These are phyloP conservation scores for Chaetomium globosum DNA, from an alignment of 2,329 filamentous ascomycete genomes.

Conservation along the genomic window DNA sequence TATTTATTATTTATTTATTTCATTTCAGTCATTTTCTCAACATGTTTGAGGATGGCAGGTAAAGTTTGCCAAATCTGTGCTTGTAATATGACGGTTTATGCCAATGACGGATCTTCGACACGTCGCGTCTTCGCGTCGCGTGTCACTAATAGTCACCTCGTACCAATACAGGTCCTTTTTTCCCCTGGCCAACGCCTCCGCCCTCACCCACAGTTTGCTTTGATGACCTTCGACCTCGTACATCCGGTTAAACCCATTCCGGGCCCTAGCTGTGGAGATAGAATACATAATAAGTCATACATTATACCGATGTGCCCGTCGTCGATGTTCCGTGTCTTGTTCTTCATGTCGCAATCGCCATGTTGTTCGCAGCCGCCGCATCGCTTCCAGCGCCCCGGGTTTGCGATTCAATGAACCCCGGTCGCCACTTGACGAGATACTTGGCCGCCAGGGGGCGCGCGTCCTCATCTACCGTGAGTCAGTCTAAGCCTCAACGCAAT, in stretches of 20 bases:
- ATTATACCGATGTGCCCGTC: neutral
- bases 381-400: constrained; percentile 27
- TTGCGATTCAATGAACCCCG: constrained; percentile 52
- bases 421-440: constrained; percentile 64
- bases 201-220: neutral
- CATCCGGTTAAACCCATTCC: neutral
- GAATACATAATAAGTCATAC: constrained; percentile 11
- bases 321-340: too few relatives aligned
- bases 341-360: constrained; percentile 26
- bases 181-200: neutral
- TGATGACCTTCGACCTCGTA: neutral
- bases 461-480: constrained; percentile 57
- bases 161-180: neutral
- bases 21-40: neutral
- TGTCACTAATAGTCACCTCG: neutral
- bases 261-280: neutral
- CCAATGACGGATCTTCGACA: neutral
- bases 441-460: constrained; percentile 64
- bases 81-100: constrained; percentile 15
- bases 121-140: constrained; percentile 19
- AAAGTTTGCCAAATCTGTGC: neutral
- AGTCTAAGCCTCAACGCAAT: neutral
- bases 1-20: neutral
- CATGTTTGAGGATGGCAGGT: neutral
- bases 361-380: constrained; percentile 29